Evolutionary conservation across 352 stramenopile genomes (phyloP).

Genomic region (Pythium utonaiense): DNA sequence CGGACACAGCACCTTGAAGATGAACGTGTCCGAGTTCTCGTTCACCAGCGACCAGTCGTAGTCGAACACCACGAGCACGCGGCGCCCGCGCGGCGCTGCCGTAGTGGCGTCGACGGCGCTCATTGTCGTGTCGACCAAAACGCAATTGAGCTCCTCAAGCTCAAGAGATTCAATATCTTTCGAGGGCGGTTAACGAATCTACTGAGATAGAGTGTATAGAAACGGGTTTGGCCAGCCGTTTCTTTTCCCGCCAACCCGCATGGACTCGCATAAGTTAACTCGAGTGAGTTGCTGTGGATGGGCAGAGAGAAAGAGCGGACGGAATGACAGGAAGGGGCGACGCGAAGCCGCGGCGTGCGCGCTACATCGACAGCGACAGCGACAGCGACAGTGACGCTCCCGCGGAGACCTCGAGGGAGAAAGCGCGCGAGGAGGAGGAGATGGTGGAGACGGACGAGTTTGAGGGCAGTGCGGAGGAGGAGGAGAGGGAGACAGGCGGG

Average conservation of each 20-base stretch:
- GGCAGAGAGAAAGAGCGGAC: conserved; percentile 6
- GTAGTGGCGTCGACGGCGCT: background rate
- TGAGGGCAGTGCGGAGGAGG: background rate
- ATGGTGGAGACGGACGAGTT: background rate
- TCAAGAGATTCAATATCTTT: too few species aligned
- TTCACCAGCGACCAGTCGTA: conserved; percentile 85
- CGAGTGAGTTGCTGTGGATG: background rate
- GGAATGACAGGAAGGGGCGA: conserved; percentile 1
- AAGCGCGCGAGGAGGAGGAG: conserved; percentile 1
- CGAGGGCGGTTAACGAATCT: too few species aligned
- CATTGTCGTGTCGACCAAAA: background rate
- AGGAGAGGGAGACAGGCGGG: conserved; percentile 11
- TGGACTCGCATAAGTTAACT: conserved; percentile 11
- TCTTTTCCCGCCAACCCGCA: conserved; percentile 25
- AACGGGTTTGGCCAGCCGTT: background rate
- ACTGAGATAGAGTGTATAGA: background rate
- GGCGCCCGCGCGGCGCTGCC: background rate
- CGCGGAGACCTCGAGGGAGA: conserved; percentile 1
- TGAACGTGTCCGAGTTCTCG: conserved; percentile 77
- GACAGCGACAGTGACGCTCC: conserved; percentile 9
- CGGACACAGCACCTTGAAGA: conserved; percentile 67
- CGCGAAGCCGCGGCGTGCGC: background rate
- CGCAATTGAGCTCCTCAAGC: too few species aligned
- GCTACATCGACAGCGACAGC: conserved; percentile 12
- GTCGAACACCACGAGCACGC: conserved; percentile 71